These are phyloP conservation scores for Collybia sordida DNA, from an alignment of 768 basidiomycete species.

Conservation along the genomic window DNA sequence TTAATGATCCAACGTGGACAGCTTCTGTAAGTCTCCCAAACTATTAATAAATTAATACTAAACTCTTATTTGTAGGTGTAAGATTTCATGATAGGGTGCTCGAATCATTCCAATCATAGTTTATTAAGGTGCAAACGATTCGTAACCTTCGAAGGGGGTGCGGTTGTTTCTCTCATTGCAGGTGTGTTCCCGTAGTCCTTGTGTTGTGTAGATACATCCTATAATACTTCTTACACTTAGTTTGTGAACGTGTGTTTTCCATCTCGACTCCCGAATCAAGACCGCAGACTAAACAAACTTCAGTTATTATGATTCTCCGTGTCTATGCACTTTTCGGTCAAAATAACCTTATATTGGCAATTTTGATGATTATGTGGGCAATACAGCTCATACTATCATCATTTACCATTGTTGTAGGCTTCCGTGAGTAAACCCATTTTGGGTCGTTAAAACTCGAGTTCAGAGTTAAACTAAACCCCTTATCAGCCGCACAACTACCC, in stretches of 20 bases:
- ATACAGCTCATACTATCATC: slow-evolving; percentile 23
- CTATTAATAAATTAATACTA: too few relatives aligned
- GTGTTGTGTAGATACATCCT: too few relatives aligned
- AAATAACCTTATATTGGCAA: slow-evolving; percentile 10
- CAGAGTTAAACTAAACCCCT: neutral
- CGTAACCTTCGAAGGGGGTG: slow-evolving; percentile 26
- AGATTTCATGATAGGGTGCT: too few relatives aligned
- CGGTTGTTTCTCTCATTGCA: slow-evolving; percentile 22
- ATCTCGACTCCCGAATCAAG: too few relatives aligned
- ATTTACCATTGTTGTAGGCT: slow-evolving; percentile 21
- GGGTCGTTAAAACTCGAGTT: too few relatives aligned
- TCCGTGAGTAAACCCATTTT: slow-evolving; percentile 15
- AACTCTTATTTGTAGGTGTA: neutral
- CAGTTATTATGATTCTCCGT: slow-evolving; percentile 31
- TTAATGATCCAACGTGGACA: slow-evolving; percentile 20
- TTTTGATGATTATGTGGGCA: slow-evolving; percentile 21
- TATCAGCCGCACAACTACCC: slow-evolving; percentile 22
- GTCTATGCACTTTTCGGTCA: slow-evolving; percentile 27
- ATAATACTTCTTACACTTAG: slow-evolving; percentile 3
- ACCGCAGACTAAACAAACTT: too few relatives aligned
- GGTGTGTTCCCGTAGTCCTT: too few relatives aligned
- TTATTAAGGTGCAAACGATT: slow-evolving; percentile 20
- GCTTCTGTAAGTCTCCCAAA: slow-evolving; percentile 8
- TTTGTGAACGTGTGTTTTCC: slow-evolving; percentile 18
- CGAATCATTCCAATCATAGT: too few relatives aligned